Base-by-base conservation (phyloP, 2,329 filamentous ascomycete species). In the Blastomyces emzantsi region DNA sequence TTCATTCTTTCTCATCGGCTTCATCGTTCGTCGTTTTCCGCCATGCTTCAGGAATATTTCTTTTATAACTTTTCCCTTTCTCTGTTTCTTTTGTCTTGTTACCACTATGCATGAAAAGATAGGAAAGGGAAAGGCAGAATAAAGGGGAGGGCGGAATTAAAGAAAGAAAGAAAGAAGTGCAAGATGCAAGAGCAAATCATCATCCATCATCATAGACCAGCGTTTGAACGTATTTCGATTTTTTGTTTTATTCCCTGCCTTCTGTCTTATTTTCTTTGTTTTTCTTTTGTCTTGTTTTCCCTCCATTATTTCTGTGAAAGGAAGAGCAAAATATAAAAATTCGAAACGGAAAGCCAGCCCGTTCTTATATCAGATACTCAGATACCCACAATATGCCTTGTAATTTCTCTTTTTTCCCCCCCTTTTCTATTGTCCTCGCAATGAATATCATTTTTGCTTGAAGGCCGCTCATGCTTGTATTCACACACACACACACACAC, bases 131-230 rank as follows among this genome's bases (percentile, higher is more conserved):
- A 56, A 56, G 43, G 47, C 19, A 11, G n/a, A 11, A 49, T 4
- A 22, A 25, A 25, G n/a, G n/a, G 5, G 19, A 25, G n/a, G n/a
- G 47, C 2, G 8, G 17, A 54, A 13, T 36, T 11, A 55, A 55
- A 55, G 17, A 3, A 36, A 36, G 30, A 30, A 28, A 51, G 51
- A 56, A 36, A 56, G 6, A 36, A 56, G 17, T 2, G 28, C 17
- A n/a, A 33, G 30, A 8, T 36, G 17, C 13, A 54, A 33, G 28
- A 56, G 52, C 30, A 56, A 39, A 56, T 15, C 3, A 52, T 17
- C 49, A 52, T 52, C 49, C 74, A 78, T 77, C 74, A 78, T 77
- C 75, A 80, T 81, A 81, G 79, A 81, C 75, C 25, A 79, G 79
- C 79, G 78, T 80, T 81, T 76, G 74, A 72, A 52, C 49, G 28